Evolutionary conservation across 1,284 basidiomycete genomes (phyloP), one percentile per base, ranked within the genome.

Genomic region (Schizophyllum amplum): DNA sequence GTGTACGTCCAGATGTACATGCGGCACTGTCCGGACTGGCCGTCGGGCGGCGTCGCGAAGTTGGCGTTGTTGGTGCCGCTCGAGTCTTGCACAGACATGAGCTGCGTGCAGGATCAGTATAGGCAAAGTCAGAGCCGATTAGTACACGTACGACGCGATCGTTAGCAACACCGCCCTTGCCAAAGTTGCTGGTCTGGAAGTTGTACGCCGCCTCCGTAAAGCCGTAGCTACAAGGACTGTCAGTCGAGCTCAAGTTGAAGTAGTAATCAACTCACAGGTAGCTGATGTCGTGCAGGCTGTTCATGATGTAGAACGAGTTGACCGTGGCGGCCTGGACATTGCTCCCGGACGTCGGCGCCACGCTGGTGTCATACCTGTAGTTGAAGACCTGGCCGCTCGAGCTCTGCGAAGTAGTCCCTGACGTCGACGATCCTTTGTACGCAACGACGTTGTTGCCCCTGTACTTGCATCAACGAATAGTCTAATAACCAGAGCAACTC

Each of bases 261-360:
- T 81, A 81, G 68, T 80, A 81, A 55, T 67, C 69, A 0, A 66
- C 68, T 52, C 60, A 61, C n/a, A 27, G 61, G 64, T 78, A 80
- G n/a, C 73, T 67, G 49, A 78, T 66, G 62, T 80, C 77, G 61
- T 80, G 76, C 6, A 78, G 65, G 5, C 68, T 62, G 64, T 79
- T 80, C 60, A 71, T 69, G 58, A 78, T 58, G 61, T 80, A 80
- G 68, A 80, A 80, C 1, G 74, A 72, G 61, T 81, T 80, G 15
- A 71, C 69, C 24, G 69, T 69, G 1, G 77, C 76, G 17, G 75
- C 76, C 50, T 76, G 66, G 5, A 78, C 59, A 68, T 82, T 74
- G 4, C 58, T 57, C 0, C 55, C 54, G 11, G 55, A 47, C 15
- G 61, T 61, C 1, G 62, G 61, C 9, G 57, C 56, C 7, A 56